Evolutionary conservation across 108 stramenopile species (phyloP).

Genomic region (Pseudonitzschia multistriata): DNA sequence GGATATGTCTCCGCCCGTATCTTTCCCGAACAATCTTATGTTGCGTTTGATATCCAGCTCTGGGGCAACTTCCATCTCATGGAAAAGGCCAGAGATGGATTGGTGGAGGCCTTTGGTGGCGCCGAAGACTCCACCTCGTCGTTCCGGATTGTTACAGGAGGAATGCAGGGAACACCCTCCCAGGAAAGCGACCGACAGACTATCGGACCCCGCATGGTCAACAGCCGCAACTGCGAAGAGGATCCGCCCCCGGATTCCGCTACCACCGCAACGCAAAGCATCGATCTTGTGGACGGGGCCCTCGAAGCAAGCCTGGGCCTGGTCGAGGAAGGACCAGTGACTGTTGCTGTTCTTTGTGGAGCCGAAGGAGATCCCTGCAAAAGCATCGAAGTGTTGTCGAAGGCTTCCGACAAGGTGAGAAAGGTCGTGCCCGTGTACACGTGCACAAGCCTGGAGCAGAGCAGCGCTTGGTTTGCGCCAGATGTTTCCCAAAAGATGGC

Average conservation of each 20-base stretch:
- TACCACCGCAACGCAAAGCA: background rate
- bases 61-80: slow-evolving; percentile 44
- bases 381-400: slow-evolving; percentile 11
- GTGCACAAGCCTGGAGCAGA: slow-evolving; percentile 10
- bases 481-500: slow-evolving; percentile 11
- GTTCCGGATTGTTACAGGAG: slow-evolving; percentile 68
- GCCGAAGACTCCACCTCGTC: slow-evolving; percentile 32
- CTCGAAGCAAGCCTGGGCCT: slow-evolving; percentile 16
- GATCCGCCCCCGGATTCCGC: background rate
- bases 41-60: slow-evolving; percentile 51
- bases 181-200: slow-evolving; percentile 3
- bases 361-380: slow-evolving; percentile 8
- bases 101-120: slow-evolving; percentile 35
- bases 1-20: slow-evolving; percentile 54
- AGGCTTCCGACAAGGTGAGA: background rate
- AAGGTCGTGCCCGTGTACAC: slow-evolving; percentile 15
- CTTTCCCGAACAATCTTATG: slow-evolving; percentile 42
- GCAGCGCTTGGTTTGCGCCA: background rate
- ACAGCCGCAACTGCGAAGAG: slow-evolving; percentile 14
- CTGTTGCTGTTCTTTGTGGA: slow-evolving; percentile 29
- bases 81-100: slow-evolving; percentile 15
- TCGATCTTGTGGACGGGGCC: background rate
- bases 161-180: slow-evolving; percentile 36
- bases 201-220: slow-evolving; percentile 11
- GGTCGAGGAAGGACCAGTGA: slow-evolving; percentile 7